A percentile compares a stretch with the other conserved stretches of the same genome.
These are phyloP conservation scores for Saccharum officinarum DNA, from an alignment of 176 grass and related monocot genomes.

Conservation along the genomic window DNA sequence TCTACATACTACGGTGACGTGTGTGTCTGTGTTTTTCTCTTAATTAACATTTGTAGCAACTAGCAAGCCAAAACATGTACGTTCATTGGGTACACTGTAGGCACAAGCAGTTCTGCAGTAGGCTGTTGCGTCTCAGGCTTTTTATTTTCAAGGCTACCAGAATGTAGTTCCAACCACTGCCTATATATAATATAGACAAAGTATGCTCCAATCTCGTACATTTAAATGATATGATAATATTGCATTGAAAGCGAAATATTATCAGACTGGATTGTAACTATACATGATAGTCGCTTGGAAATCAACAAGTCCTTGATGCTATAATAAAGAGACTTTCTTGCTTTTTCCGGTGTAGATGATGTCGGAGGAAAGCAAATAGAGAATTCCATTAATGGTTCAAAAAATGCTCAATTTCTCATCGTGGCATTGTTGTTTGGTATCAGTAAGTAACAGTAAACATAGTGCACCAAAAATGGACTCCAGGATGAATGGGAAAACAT, in stretches of 20 bases:
- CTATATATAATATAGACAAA: conserved; percentile 24
- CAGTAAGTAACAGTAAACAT: background rate
- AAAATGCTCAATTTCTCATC: background rate
- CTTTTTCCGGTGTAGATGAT: conserved; percentile 15
- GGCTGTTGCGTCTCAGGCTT: no score
- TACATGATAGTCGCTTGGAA: background rate
- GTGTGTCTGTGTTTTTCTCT: no score
- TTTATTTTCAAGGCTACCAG: background rate
- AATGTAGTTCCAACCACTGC: conserved; percentile 51
- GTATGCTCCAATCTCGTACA: no score
- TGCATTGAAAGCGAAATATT: no score
- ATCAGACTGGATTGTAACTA: conserved; percentile 14
- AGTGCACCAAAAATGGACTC: background rate
- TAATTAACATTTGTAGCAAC: no score
- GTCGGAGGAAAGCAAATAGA: conserved; percentile 10
- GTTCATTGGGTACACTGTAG: no score
- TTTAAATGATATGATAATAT: no score
- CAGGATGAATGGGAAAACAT: background rate
- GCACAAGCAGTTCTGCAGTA: no score
- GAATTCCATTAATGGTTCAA: background rate
- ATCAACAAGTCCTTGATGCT: conserved; percentile 6
- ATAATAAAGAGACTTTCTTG: background rate
- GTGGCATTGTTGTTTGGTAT: background rate
- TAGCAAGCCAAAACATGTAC: no score
- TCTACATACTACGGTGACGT: no score